These are phyloP conservation scores for Rhinocladiella mackenziei DNA, from an alignment of 2,329 filamentous ascomycete genomes.

Conservation along the genomic window DNA sequence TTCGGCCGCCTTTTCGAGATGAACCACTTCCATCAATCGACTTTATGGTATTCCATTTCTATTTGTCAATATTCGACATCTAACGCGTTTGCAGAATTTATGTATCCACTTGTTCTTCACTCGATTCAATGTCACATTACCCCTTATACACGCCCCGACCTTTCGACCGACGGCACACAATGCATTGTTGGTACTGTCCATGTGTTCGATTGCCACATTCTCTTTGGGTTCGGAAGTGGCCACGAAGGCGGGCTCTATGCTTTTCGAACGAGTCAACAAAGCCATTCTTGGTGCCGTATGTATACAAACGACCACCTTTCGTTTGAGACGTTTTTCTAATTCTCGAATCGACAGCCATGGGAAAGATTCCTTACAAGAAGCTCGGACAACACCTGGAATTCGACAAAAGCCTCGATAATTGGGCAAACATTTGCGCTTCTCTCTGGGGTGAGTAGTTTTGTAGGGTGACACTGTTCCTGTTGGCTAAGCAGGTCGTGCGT, in stretches of 20 bases:
- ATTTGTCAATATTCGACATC: neutral
- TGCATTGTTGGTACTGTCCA: slow-evolving; percentile 30
- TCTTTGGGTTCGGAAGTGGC: slow-evolving; percentile 29
- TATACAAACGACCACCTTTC: too few relatives aligned
- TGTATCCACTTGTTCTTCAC: slow-evolving; percentile 31
- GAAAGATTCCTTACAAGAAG: too few relatives aligned
- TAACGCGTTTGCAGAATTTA: slow-evolving; percentile 15
- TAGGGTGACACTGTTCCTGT: neutral
- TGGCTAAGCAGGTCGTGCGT: neutral
- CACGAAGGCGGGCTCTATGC: slow-evolving; percentile 22
- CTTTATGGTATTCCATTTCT: slow-evolving; percentile 1
- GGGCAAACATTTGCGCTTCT: slow-evolving; percentile 21
- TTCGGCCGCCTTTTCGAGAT: slow-evolving; percentile 5
- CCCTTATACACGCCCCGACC: slow-evolving; percentile 29
- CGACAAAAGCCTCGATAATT: slow-evolving; percentile 20
- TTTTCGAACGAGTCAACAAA: slow-evolving; percentile 32
- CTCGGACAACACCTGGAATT: slow-evolving; percentile 2
- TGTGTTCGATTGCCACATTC: slow-evolving; percentile 30
- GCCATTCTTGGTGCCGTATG: slow-evolving; percentile 29
- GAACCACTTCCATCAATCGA: slow-evolving; percentile 15
- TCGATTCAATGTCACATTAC: slow-evolving; percentile 27
- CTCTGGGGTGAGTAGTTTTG: slow-evolving; percentile 6
- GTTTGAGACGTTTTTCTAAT: too few relatives aligned
- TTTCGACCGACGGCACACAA: slow-evolving; percentile 28
- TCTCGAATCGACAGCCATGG: slow-evolving; percentile 6